These are phyloP conservation scores for Adansonia grandidieri DNA, from an alignment of 441 rosid species.

Conservation along the genomic window DNA sequence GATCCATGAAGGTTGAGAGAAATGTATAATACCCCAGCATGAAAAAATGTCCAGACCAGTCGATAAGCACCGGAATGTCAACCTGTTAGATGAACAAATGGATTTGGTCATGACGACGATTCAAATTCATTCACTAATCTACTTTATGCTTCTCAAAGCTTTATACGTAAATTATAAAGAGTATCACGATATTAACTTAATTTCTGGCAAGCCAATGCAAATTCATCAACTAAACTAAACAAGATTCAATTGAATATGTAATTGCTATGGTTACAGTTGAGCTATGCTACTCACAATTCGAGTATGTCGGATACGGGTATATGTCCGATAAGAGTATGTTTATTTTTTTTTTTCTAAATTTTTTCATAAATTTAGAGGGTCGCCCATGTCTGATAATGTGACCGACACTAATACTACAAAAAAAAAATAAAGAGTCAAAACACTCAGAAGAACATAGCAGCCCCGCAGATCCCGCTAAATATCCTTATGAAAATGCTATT, in stretches of 20 bases:
- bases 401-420: too few species aligned
- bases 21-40: constrained; percentile 85
- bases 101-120: constrained; percentile 3
- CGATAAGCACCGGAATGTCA: constrained; percentile 73
- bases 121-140: neutral
- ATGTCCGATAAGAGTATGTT: too few species aligned
- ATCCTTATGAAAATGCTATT: neutral
- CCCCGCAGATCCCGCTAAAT: neutral
- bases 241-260: neutral
- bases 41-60: constrained; percentile 86
- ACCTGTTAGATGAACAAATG: constrained; percentile 52
- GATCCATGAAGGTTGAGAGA: constrained; percentile 76
- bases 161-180: neutral
- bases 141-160: neutral
- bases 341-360: too few species aligned
- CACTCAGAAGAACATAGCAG: too few species aligned
- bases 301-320: too few species aligned
- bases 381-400: too few species aligned
- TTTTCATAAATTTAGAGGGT: too few species aligned
- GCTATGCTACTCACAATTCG: neutral
- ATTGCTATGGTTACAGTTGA: neutral
- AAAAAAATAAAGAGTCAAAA: too few species aligned
- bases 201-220: neutral
- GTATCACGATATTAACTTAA: neutral
- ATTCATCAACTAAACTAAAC: neutral